These are phyloP conservation scores for Colletotrichum tamarilloi DNA, from an alignment of 2,329 filamentous ascomycete species.

Conservation along the genomic window DNA sequence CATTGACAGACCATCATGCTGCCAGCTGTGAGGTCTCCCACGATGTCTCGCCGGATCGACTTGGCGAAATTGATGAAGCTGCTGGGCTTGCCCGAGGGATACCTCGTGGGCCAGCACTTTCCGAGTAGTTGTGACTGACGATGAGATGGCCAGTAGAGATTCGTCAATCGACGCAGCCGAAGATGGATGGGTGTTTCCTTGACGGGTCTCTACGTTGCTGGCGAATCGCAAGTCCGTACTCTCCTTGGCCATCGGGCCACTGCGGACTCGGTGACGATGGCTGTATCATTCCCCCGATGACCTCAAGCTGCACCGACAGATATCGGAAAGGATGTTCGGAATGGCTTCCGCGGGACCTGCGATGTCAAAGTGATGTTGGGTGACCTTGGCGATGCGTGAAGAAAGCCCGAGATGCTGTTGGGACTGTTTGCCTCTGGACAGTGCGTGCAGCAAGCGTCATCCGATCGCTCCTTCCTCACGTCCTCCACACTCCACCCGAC, in stretches of 20 bases:
- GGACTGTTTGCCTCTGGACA: neutral
- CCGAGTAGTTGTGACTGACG: neutral
- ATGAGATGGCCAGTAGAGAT: neutral
- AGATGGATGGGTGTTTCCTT: neutral
- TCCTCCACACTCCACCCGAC: neutral
- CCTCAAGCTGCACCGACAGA: neutral
- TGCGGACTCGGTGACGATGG: too few relatives aligned
- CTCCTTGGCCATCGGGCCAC: too few relatives aligned
- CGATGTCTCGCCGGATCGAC: neutral
- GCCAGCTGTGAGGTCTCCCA: too few relatives aligned
- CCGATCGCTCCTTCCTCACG: neutral
- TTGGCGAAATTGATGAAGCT: neutral
- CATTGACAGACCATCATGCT: too few relatives aligned
- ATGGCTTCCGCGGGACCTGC: too few relatives aligned
- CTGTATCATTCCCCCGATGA: too few relatives aligned
- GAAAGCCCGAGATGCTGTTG: neutral
- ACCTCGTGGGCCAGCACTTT: neutral
- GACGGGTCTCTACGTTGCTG: neutral
- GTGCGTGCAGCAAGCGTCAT: neutral
- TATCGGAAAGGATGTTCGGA: neutral
- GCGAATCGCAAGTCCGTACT: neutral
- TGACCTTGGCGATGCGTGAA: neutral
- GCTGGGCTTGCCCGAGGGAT: neutral
- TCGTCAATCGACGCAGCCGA: neutral
- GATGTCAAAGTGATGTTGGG: neutral